phyloP scores from a whole-genome alignment of 768 basidiomycete species.

The Phlegmacium glaucopus region DNA sequence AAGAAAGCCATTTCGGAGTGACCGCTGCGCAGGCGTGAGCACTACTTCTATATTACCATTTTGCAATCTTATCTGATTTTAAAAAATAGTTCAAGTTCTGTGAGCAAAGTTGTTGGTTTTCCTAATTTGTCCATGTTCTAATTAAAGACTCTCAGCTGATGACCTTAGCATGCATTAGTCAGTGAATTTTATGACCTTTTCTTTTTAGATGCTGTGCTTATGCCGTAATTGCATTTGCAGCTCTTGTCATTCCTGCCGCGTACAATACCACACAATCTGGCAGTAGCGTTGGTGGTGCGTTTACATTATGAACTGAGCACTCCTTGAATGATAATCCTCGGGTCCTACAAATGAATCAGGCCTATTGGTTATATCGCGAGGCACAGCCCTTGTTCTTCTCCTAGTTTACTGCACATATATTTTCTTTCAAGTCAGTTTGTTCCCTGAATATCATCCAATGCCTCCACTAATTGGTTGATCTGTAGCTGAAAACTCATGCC shows the following conservation, averaged over 20 bases:
- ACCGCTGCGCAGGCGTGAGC: conserved; percentile 87
- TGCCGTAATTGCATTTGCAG: conserved; percentile 27
- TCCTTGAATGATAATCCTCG: conserved; percentile 5
- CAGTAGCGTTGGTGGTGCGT: neutral
- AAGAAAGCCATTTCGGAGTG: conserved; percentile 71
- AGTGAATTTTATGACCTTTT: conserved; percentile 20
- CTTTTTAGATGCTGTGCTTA: neutral
- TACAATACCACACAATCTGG: conserved; percentile 49
- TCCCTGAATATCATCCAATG: neutral
- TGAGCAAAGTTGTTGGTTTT: conserved; percentile 18
- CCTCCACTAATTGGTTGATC: neutral
- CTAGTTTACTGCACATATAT: conserved; percentile 72
- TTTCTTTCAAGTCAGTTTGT: conserved; percentile 55
- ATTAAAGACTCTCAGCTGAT: conserved; percentile 47
- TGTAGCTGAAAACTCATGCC: conserved; percentile 69
- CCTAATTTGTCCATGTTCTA: neutral
- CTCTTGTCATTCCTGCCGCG: conserved; percentile 89
- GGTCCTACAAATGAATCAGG: conserved; percentile 37
- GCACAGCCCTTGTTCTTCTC: conserved; percentile 75
- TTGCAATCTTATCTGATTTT: neutral
- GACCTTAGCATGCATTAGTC: conserved; percentile 85
- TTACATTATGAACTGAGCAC: no score
- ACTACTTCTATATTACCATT: neutral
- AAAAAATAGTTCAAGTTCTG: conserved; percentile 41
- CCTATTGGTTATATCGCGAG: conserved; percentile 72